Percentiles rank a stretch among this genome's conserved stretches.
Conservation (phyloP, 495 filamentous ascomycete species). For the Niebla homalea region DNA sequence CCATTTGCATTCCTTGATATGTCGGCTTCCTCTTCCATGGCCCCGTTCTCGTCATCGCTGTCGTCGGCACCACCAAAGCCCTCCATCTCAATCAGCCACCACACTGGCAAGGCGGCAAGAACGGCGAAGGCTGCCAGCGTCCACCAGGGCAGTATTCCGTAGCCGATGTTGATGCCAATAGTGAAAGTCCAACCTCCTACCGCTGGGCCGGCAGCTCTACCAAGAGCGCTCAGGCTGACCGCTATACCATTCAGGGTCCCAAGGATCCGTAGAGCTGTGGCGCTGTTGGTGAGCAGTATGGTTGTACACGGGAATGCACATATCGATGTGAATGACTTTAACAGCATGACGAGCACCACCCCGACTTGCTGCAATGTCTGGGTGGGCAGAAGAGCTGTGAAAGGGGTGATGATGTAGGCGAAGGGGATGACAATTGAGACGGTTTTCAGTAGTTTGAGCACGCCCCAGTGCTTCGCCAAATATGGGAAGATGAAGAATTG, state of each 20-base stretch:
- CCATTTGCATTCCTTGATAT: constrained; percentile 7
- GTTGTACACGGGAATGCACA: constrained; percentile 79
- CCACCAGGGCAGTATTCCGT: constrained; percentile 72
- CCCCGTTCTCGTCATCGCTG: constrained; percentile 18
- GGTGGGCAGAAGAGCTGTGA: constrained; percentile 40
- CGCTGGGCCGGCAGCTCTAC: constrained; percentile 65
- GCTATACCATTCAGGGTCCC: constrained; percentile 86
- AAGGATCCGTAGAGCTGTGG: constrained; percentile 55
- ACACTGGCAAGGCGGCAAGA: constrained; percentile 51
- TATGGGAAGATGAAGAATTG: constrained; percentile 73
- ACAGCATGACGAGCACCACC: constrained; percentile 44
- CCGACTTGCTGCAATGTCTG: constrained; percentile 21
- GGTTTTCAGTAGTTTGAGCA: constrained; percentile 51
- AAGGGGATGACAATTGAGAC: constrained; percentile 52
- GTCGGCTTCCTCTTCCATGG: constrained; percentile 14
- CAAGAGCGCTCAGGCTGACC: constrained; percentile 64
- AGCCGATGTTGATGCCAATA: constrained; percentile 54
- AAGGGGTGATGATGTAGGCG: constrained; percentile 61
- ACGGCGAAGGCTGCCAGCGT: constrained; percentile 43
- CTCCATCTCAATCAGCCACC: constrained; percentile 61
- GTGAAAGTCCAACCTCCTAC: constrained; percentile 52
- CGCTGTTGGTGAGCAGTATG: constrained; percentile 85
- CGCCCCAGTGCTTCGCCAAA: constrained; percentile 53
- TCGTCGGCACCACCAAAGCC: constrained; percentile 42
- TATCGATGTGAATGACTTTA: constrained; percentile 57